phyloP scores from a whole-genome alignment of 2,329 filamentous ascomycete genomes.

The Epichloe amarillans region DNA sequence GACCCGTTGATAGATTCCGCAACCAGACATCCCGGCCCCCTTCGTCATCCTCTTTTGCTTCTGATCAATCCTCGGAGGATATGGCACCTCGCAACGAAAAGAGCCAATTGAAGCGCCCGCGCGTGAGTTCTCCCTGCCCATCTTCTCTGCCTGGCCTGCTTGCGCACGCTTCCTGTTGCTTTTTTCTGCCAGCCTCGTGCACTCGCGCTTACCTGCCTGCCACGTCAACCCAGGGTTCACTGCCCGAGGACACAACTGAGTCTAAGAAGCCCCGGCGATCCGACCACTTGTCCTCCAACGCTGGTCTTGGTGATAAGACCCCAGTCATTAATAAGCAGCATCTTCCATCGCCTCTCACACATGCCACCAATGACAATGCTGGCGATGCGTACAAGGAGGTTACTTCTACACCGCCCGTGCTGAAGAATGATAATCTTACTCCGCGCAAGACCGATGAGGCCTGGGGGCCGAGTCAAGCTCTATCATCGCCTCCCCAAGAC shows the following conservation, averaged over 20 bases:
- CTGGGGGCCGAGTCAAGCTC: conserved; percentile 29
- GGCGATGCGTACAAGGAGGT: conserved; percentile 50
- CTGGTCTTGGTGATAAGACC: conserved; percentile 35
- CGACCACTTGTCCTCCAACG: conserved; percentile 42
- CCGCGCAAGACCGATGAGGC: conserved; percentile 37
- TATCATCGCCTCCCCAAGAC: conserved; percentile 52
- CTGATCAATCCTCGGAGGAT: conserved; percentile 9
- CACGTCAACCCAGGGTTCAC: conserved; percentile 41
- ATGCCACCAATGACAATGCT: conserved; percentile 41
- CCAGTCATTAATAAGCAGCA: conserved; percentile 51
- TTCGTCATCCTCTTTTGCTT: neutral
- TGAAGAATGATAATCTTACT: conserved; percentile 39
- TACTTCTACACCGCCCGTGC: conserved; percentile 56
- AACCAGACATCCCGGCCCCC: neutral
- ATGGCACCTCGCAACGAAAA: conserved; percentile 57
- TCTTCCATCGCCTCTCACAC: conserved; percentile 70
- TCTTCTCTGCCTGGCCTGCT: conserved; percentile 10
- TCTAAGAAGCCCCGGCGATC: conserved; percentile 77
- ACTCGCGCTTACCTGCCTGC: conserved; percentile 12
- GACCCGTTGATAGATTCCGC: neutral
- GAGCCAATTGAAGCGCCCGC: conserved; percentile 71
- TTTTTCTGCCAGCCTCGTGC: conserved; percentile 8
- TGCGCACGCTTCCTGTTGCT: conserved; percentile 5
- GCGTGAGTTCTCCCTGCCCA: conserved; percentile 38
- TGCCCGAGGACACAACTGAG: conserved; percentile 49